Evolutionary conservation across 768 basidiomycete species (phyloP).

Genomic region (Tubosaeta sp.): DNA sequence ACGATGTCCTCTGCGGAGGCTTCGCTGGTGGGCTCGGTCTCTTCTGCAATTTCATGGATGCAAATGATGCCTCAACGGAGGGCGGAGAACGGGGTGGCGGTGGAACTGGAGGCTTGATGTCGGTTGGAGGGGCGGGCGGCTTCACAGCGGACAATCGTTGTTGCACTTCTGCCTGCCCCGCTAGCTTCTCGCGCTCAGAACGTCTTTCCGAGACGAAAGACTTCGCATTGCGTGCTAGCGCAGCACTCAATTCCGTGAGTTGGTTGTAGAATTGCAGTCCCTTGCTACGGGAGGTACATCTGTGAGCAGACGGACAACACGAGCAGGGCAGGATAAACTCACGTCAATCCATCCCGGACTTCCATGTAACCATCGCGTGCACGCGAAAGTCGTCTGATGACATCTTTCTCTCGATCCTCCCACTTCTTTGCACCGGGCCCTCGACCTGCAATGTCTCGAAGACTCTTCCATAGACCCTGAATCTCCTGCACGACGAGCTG

Average conservation of each 20-base stretch:
- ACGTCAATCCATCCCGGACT: constrained; percentile 80
- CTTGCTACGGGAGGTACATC: constrained; percentile 47
- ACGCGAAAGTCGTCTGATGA: constrained; percentile 63
- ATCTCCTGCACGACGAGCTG: constrained; percentile 72
- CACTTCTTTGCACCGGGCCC: constrained; percentile 72
- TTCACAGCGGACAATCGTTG: constrained; percentile 50
- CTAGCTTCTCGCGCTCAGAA: constrained; percentile 65
- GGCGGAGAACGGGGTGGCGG: constrained; percentile 40
- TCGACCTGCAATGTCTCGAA: constrained; percentile 73
- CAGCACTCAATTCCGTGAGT: constrained; percentile 57
- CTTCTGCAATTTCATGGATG: constrained; percentile 49
- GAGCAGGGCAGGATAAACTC: constrained; percentile 30
- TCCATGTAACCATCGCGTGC: constrained; percentile 85
- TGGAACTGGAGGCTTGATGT: constrained; percentile 48
- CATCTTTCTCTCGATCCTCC: constrained; percentile 81
- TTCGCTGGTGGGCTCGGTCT: constrained; percentile 23
- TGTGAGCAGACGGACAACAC: constrained; percentile 6
- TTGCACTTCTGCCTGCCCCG: constrained; percentile 68
- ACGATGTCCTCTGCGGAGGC: constrained; percentile 28
- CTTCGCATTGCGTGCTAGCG: constrained; percentile 54
- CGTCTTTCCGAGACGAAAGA: constrained; percentile 61
- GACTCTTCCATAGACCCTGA: constrained; percentile 62
- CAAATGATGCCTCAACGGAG: constrained; percentile 48
- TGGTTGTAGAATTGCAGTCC: constrained; percentile 88
- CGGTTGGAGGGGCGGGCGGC: constrained; percentile 34